These are phyloP conservation scores for Fusarium virguliforme DNA, from an alignment of 2,329 filamentous ascomycete genomes.

Conservation along the genomic window DNA sequence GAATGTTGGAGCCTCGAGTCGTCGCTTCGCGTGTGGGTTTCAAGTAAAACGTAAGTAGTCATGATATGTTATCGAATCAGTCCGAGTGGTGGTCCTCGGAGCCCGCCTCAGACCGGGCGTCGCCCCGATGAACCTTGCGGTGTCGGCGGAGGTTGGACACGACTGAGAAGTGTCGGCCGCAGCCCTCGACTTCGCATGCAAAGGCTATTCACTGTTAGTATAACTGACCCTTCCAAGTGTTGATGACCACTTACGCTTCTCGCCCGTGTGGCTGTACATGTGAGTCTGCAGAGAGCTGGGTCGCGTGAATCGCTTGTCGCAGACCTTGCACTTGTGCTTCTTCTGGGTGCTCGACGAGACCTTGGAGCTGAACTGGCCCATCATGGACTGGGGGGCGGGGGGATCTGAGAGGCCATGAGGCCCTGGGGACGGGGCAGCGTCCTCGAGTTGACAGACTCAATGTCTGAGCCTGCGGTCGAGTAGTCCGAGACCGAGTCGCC, in stretches of 20 bases:
- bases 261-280: slow-evolving; percentile 98
- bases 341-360: slow-evolving; percentile 96
- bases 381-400: slow-evolving; percentile 97
- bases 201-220: slow-evolving; percentile 75
- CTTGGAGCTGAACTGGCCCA: slow-evolving; percentile 98
- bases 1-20: slow-evolving; percentile 10
- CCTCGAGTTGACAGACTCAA: slow-evolving; percentile 84
- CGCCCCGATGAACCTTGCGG: slow-evolving; percentile 91
- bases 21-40: background rate
- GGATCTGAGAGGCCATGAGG: slow-evolving; percentile 73
- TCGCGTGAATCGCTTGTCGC: slow-evolving; percentile 96
- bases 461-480: slow-evolving; percentile 89
- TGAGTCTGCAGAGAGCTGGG: slow-evolving; percentile 96
- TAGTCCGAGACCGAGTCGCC: slow-evolving; percentile 93
- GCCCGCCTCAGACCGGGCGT: slow-evolving; percentile 74
- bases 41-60: slow-evolving; percentile 3
- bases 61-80: slow-evolving; percentile 52
- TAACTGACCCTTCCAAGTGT: background rate
- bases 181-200: slow-evolving; percentile 93
- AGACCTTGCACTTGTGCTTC: slow-evolving; percentile 99
- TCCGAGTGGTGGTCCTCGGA: slow-evolving; percentile 77
- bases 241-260: slow-evolving; percentile 84
- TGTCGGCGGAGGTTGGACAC: slow-evolving; percentile 96
- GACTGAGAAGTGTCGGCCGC: slow-evolving; percentile 95
- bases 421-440: slow-evolving; percentile 86